Percentiles rank a stretch among this genome's conserved stretches.
phyloP scores from a whole-genome alignment of 768 basidiomycete species.

The Tulasnella sp. region DNA sequence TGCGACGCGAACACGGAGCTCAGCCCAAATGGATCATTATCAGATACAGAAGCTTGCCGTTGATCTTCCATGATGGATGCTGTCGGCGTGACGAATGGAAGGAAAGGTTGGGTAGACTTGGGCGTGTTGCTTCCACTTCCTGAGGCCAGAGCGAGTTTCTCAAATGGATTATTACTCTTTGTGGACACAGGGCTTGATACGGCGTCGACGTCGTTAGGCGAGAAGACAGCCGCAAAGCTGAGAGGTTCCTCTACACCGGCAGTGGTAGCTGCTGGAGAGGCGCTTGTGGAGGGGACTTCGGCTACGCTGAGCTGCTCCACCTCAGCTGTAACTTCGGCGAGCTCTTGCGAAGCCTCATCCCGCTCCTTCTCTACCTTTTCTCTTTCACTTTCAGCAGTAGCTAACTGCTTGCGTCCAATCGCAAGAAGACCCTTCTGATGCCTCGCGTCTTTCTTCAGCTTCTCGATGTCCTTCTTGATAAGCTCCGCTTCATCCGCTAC shows the following conservation, averaged over 20 bases:
- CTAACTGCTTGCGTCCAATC: slow-evolving; percentile 88
- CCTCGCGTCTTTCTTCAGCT: slow-evolving; percentile 82
- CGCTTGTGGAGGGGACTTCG: slow-evolving; percentile 25
- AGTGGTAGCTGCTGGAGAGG: neutral
- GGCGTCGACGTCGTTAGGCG: slow-evolving; percentile 15
- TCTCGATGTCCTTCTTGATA: slow-evolving; percentile 68
- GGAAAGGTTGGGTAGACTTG: slow-evolving; percentile 50
- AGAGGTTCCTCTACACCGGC: slow-evolving; percentile 8
- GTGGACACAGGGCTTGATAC: slow-evolving; percentile 38
- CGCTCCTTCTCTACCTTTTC: slow-evolving; percentile 60
- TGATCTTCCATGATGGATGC: slow-evolving; percentile 25
- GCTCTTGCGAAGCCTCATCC: slow-evolving; percentile 37
- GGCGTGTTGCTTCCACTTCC: slow-evolving; percentile 29
- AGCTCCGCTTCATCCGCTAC: slow-evolving; percentile 57
- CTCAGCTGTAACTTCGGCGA: slow-evolving; percentile 39
- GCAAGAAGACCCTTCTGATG: slow-evolving; percentile 93
- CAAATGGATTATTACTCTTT: slow-evolving; percentile 91
- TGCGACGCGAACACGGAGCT: slow-evolving; percentile 19
- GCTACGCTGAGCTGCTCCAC: slow-evolving; percentile 40
- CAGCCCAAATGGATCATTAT: slow-evolving; percentile 45
- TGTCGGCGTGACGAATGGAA: slow-evolving; percentile 35
- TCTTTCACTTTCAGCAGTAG: slow-evolving; percentile 66
- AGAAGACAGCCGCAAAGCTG: slow-evolving; percentile 25
- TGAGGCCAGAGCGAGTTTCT: slow-evolving; percentile 49
- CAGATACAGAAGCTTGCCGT: slow-evolving; percentile 15